Evolutionary conservation across 352 stramenopile species (phyloP).

Genomic region (Hyaloperonospora brassicae): DNA sequence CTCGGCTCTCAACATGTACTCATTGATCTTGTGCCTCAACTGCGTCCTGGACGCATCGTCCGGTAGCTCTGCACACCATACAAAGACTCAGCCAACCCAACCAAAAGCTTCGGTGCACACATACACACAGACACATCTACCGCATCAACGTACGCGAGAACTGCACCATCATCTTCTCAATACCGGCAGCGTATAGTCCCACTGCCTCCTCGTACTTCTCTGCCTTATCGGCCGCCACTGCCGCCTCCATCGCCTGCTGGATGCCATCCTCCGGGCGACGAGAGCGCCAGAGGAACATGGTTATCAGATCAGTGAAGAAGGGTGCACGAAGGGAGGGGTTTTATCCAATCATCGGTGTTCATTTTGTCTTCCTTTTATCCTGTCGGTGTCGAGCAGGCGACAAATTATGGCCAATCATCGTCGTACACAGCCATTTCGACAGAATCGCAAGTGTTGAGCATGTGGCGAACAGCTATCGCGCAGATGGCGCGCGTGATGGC

Average conservation of each 20-base stretch:
- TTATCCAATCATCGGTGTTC: slow-evolving; percentile 2
- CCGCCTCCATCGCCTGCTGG: slow-evolving; percentile 39
- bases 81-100: slow-evolving; percentile 3
- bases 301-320: slow-evolving; percentile 11
- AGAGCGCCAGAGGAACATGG: slow-evolving; percentile 43
- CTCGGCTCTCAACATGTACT: slow-evolving; percentile 77
- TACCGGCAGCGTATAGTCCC: slow-evolving; percentile 61
- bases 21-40: slow-evolving; percentile 49
- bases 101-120: neutral
- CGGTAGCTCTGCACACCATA: slow-evolving; percentile 23
- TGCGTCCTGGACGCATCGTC: slow-evolving; percentile 30
- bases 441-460: slow-evolving; percentile 4
- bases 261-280: slow-evolving; percentile 36
- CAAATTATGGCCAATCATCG: slow-evolving; percentile 12
- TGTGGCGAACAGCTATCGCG: slow-evolving; percentile 37
- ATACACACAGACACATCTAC: neutral
- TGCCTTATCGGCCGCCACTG: slow-evolving; percentile 45
- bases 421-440: neutral
- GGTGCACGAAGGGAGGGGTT: neutral
- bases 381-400: neutral
- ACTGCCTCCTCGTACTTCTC: slow-evolving; percentile 43
- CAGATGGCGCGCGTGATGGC: slow-evolving; percentile 24
- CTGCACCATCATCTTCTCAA: slow-evolving; percentile 66
- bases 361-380: neutral
- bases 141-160: slow-evolving; percentile 39